Evolutionary conservation across 495 filamentous ascomycete species (phyloP).

Genomic region (Daldinia concentrica): DNA sequence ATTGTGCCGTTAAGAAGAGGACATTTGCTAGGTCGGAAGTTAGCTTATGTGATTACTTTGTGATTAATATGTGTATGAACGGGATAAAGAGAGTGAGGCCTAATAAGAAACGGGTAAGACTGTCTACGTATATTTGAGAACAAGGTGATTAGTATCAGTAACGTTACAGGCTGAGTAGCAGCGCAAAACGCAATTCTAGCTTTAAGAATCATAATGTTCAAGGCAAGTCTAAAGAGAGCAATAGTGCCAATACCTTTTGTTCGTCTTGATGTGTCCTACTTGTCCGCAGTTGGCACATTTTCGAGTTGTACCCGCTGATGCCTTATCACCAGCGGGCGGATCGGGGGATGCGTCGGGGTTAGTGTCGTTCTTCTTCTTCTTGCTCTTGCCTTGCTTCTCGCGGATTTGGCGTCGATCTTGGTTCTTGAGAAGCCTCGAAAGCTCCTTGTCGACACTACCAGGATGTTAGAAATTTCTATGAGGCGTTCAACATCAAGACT

Average conservation of each 20-base stretch:
- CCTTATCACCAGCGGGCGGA: constrained; percentile 57
- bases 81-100: constrained; percentile 1
- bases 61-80: constrained; percentile 6
- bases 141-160: constrained; percentile 7
- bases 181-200: neutral
- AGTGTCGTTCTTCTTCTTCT: constrained; percentile 56
- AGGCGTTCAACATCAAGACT: constrained; percentile 49
- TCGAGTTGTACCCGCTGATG: constrained; percentile 73
- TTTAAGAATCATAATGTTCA: constrained; percentile 7
- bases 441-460: constrained; percentile 75
- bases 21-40: constrained; percentile 69
- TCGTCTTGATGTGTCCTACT: constrained; percentile 98
- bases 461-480: constrained; percentile 44
- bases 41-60: constrained; percentile 44
- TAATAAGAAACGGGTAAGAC: neutral
- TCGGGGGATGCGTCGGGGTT: constrained; percentile 59
- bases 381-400: constrained; percentile 81
- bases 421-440: constrained; percentile 85
- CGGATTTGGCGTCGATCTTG: constrained; percentile 89
- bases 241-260: constrained; percentile 78
- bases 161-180: neutral
- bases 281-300: constrained; percentile 98
- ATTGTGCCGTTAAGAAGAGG: constrained; percentile 89
- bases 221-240: constrained; percentile 19
- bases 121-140: neutral